A percentile compares a stretch with the other conserved stretches of the same genome.
phyloP scores from a whole-genome alignment of 257 asterid species.

The Lithospermum erythrorhizon region DNA sequence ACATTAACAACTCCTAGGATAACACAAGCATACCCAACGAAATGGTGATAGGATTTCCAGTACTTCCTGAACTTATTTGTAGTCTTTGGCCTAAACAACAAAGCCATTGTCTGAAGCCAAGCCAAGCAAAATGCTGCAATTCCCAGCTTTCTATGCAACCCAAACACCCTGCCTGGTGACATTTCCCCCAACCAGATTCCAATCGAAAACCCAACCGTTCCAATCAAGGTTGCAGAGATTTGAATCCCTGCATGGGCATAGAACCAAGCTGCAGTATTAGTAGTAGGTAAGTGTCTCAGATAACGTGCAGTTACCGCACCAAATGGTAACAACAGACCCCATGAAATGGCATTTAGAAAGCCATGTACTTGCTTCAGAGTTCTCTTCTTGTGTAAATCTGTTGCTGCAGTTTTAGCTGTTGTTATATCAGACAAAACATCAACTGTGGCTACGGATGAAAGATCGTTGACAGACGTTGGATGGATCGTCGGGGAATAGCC shows the following conservation, averaged over 20 bases:
- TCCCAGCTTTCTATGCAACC: conserved; percentile 72
- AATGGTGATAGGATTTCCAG: conserved; percentile 93
- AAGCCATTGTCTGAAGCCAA: conserved; percentile 77
- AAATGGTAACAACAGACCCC: conserved; percentile 75
- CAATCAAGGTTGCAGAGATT: conserved; percentile 40
- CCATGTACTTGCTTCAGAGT: conserved; percentile 56
- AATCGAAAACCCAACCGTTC: conserved; percentile 65
- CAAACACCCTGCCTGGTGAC: conserved; percentile 54
- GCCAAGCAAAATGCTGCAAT: conserved; percentile 61
- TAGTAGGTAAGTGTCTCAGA: conserved; percentile 42
- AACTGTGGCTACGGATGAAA: conserved; percentile 53
- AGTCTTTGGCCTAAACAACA: conserved; percentile 70
- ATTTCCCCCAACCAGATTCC: conserved; percentile 64
- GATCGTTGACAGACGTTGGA: conserved; percentile 49
- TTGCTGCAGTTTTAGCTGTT: conserved; percentile 11
- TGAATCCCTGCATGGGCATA: conserved; percentile 77
- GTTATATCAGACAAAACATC: conserved; percentile 49
- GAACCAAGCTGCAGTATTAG: conserved; percentile 63
- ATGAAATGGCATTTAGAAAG: conserved; percentile 44
- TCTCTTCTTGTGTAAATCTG: conserved; percentile 15
- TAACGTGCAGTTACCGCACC: conserved; percentile 72
- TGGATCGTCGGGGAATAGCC: conserved; percentile 95
- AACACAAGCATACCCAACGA: conserved; percentile 86
- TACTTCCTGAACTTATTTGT: conserved; percentile 67
- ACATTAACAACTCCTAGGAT: conserved; percentile 70